Evolutionary conservation across 306 rosid species (phyloP).

Genomic region (Bauhinia variegata): DNA sequence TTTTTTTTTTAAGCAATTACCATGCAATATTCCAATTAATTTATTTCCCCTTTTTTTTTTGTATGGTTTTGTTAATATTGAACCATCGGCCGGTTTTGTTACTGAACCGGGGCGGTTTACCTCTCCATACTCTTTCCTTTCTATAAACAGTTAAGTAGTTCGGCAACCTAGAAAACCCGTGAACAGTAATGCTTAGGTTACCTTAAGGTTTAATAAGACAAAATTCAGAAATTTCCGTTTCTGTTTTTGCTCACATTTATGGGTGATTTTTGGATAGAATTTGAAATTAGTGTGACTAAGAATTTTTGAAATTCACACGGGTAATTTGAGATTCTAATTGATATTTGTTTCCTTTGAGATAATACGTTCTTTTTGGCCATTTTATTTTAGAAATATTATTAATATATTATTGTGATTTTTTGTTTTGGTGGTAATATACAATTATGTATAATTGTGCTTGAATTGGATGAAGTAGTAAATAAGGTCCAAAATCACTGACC

Average conservation of each 20-base stretch:
- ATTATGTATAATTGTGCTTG: too few relatives aligned
- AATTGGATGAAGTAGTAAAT: too few relatives aligned
- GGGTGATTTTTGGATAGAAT: conserved; percentile 14
- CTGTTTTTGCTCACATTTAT: not conserved
- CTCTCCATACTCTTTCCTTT: not conserved
- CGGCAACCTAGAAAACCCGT: conserved; percentile 32
- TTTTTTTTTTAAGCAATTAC: too few relatives aligned
- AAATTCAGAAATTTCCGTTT: not conserved
- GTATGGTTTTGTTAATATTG: not conserved
- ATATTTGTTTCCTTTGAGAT: not conserved
- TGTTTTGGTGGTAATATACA: too few relatives aligned
- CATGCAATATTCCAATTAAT: not conserved
- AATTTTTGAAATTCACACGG: conserved; percentile 21
- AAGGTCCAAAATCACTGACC: too few relatives aligned
- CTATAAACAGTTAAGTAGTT: not conserved
- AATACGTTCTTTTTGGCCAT: too few relatives aligned
- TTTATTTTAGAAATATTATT: too few relatives aligned
- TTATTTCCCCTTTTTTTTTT: not conserved
- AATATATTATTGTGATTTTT: too few relatives aligned
- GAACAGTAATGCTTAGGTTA: conserved; percentile 21
- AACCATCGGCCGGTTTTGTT: not conserved
- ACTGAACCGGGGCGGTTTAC: conserved; percentile 25
- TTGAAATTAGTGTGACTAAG: conserved; percentile 13
- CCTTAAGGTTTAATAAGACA: not conserved
- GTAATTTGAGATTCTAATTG: not conserved